phyloP scores from a whole-genome alignment of 768 basidiomycete genomes.

The Tylopilus balloui region DNA sequence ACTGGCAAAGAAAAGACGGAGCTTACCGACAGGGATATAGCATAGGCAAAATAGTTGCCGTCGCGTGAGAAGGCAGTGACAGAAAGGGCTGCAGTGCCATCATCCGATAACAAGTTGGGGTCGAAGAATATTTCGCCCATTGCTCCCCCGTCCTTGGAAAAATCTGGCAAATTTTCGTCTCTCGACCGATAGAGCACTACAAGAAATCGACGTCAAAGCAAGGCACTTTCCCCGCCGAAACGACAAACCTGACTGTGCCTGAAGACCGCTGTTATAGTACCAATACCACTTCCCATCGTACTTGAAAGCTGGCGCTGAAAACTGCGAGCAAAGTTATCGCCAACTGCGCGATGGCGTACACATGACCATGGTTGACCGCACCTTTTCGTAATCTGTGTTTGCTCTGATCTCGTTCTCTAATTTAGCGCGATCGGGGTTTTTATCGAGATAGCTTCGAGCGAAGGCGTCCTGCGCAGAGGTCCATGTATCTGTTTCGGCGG shows the following conservation, averaged over 20 bases:
- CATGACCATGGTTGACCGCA: slow-evolving; percentile 12
- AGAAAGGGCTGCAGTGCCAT: slow-evolving; percentile 66
- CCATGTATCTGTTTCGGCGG: slow-evolving; percentile 63
- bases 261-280: slow-evolving; percentile 74
- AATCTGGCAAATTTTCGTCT: slow-evolving; percentile 49
- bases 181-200: slow-evolving; percentile 61
- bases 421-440: slow-evolving; percentile 53
- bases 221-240: background rate
- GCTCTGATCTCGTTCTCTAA: slow-evolving; percentile 56
- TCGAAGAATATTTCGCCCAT: slow-evolving; percentile 78
- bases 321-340: slow-evolving; percentile 36
- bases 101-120: slow-evolving; percentile 65
- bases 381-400: slow-evolving; percentile 51
- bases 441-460: slow-evolving; percentile 56
- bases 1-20: background rate
- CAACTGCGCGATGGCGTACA: background rate
- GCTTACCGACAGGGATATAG: slow-evolving; percentile 65
- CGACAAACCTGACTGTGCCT: slow-evolving; percentile 51
- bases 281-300: slow-evolving; percentile 77
- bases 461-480: slow-evolving; percentile 54
- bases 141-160: slow-evolving; percentile 39
- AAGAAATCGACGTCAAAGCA: background rate
- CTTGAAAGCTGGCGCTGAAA: slow-evolving; percentile 56
- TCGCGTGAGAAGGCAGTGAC: slow-evolving; percentile 56
- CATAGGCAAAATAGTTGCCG: slow-evolving; percentile 74